Evolutionary conservation across 2,329 filamentous ascomycete genomes (phyloP).

Genomic region (Sporothrix mexicana): DNA sequence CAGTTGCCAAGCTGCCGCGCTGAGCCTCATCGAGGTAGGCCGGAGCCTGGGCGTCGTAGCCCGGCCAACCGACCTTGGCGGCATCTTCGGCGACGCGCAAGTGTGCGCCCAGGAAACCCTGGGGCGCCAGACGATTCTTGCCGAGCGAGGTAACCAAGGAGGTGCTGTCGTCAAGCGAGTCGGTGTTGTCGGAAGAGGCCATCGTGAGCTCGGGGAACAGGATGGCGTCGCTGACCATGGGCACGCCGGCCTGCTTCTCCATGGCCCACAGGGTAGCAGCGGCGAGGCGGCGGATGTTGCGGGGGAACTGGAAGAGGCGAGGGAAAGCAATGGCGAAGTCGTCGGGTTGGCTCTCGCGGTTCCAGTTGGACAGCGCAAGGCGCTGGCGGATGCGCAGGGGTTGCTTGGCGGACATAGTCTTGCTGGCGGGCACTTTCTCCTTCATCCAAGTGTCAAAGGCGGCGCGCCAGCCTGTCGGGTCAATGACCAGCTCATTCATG

Average conservation of each 20-base stretch:
- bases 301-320: constrained; percentile 37
- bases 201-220: constrained; percentile 30
- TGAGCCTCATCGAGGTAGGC: constrained; percentile 46
- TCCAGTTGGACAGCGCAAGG: constrained; percentile 32
- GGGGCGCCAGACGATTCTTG: constrained; percentile 11
- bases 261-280: constrained; percentile 30
- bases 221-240: constrained; percentile 30
- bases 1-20: neutral
- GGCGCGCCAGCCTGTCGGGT: constrained; percentile 38
- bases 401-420: constrained; percentile 29
- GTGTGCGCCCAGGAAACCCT: constrained; percentile 48
- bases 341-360: constrained; percentile 19
- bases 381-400: constrained; percentile 34
- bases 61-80: constrained; percentile 44
- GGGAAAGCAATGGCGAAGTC: constrained; percentile 38
- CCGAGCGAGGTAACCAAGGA: constrained; percentile 22
- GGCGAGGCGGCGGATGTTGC: constrained; percentile 21
- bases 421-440: constrained; percentile 8
- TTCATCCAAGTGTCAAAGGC: constrained; percentile 38
- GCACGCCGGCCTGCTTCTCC: constrained; percentile 23
- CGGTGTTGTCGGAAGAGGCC: neutral
- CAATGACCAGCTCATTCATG: constrained; percentile 36
- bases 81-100: constrained; percentile 48
- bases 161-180: constrained; percentile 1
- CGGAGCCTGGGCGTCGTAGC: constrained; percentile 47